phyloP scores from a whole-genome alignment of 2,329 filamentous ascomycete species.

The Diaporthe caulivora region DNA sequence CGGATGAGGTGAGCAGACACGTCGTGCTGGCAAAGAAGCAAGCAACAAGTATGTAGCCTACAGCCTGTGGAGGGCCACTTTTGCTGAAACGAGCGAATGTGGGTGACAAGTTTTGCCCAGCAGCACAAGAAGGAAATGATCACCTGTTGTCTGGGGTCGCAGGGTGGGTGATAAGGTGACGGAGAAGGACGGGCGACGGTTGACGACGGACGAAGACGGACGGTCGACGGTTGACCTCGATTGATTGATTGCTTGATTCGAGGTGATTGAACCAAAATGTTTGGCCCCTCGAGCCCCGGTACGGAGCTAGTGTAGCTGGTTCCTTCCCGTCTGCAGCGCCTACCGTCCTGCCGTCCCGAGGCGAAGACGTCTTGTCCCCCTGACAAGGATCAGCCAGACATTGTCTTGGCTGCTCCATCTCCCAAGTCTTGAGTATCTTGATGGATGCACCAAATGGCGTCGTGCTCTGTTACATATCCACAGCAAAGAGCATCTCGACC shows the following conservation, averaged over 20 bases:
- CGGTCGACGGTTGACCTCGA: neutral
- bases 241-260: neutral
- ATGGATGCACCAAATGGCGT: neutral
- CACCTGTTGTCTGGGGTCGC: neutral
- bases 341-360: neutral
- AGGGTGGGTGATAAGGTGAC: neutral
- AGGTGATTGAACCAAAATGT: neutral
- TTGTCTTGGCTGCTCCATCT: neutral
- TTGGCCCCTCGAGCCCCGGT: neutral
- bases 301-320: neutral
- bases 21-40: slow-evolving; percentile 1
- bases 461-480: neutral
- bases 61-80: neutral
- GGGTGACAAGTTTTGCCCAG: slow-evolving; percentile 7
- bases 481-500: neutral
- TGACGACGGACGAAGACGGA: too few relatives aligned
- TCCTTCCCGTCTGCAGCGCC: slow-evolving; percentile 12
- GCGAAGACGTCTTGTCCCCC: neutral
- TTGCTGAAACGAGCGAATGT: slow-evolving; percentile 25
- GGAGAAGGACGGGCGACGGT: neutral
- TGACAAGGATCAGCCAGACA: slow-evolving; percentile 3
- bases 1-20: neutral
- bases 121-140: slow-evolving; percentile 7
- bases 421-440: neutral
- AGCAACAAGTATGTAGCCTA: neutral